Conservation (phyloP, 108 stramenopile species). For the Pseudonitzschia multiseries region DNA sequence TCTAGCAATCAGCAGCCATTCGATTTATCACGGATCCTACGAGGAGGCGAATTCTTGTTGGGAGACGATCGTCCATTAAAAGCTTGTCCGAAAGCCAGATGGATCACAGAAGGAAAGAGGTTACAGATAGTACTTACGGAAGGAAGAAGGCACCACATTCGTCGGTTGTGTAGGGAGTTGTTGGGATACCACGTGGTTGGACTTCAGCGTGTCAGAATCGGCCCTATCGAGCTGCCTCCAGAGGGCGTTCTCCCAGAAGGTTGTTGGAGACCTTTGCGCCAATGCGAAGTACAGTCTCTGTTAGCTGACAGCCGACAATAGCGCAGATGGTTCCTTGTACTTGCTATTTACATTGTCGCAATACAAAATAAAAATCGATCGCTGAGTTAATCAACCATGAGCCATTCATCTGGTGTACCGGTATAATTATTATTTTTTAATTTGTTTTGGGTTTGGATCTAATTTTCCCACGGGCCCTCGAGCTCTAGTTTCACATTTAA, state of each 20-base stretch:
- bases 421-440: neutral
- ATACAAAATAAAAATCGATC: neutral
- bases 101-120: conserved; percentile 38
- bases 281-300: conserved; percentile 29
- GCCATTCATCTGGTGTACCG: neutral
- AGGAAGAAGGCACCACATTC: conserved; percentile 78
- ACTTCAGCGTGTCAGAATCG: conserved; percentile 60
- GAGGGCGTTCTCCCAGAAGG: conserved; percentile 23
- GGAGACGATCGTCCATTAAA: conserved; percentile 50
- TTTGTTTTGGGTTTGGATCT: neutral
- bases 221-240: conserved; percentile 45
- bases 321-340: neutral
- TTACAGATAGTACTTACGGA: conserved; percentile 69
- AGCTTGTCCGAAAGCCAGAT: conserved; percentile 53
- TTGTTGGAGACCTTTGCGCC: conserved; percentile 31
- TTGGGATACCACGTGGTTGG: conserved; percentile 63
- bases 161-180: conserved; percentile 73
- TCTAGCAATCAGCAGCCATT: conserved; percentile 21
- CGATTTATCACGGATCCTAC: conserved; percentile 41
- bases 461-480: conserved; percentile 73
- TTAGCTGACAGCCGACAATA: neutral
- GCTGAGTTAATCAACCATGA: neutral
- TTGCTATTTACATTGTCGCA: no score
- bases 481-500: conserved; percentile 77
- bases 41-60: conserved; percentile 44